Base-by-base conservation (phyloP, 768 basidiomycete genomes). In the Kwoniella newhampshirensis region DNA sequence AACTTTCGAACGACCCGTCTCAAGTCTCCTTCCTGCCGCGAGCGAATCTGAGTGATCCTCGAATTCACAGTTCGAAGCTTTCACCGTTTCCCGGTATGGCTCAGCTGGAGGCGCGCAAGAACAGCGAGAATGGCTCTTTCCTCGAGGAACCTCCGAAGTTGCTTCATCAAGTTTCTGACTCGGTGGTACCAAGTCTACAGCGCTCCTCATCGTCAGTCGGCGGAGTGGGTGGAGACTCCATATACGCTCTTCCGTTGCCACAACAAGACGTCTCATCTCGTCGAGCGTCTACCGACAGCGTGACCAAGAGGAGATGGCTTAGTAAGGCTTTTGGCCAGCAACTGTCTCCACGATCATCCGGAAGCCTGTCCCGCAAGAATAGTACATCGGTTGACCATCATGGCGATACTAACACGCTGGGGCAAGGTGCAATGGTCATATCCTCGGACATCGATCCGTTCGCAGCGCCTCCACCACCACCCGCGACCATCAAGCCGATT, bases 51-150 rank as follows among this genome's bases (percentile, higher is more conserved):
- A 82, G 82, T 27, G 89, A 90, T 76, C 72, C 80, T 81, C 26
- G 88, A 82, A 77, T 93, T 87, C 76, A 84, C 61, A 83, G 85
- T 63, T 79, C 83, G 26, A 97, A 97, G 73, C 80, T 96, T 32
- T 88, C 87, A 76, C 90, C 92, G 1, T 92, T 94, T 81, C 90
- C 89, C 23, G 90, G 89, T 35, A 86, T 91, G 75, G 82, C 85
- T 68, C 82, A 83, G 65, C 79, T 91, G 35, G 88, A 73, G 53
- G 59, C 57, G 21, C 60, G 57, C 30, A 61, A 58, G 32, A 57
- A 59, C 8, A 30, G 32, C 45, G 56, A 26, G 0, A 26, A 6
- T 12, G 11, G 23, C 2, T 23, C 42, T 23, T 17, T 37, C 7
- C 30, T n/a, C 2, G 62, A 56, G 17, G 62, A 56, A 17, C 39